Percentiles rank a stretch among this genome's conserved stretches.
Evolutionary conservation across 306 rosid species (phyloP).

Genomic region (Crotalaria pallida): DNA sequence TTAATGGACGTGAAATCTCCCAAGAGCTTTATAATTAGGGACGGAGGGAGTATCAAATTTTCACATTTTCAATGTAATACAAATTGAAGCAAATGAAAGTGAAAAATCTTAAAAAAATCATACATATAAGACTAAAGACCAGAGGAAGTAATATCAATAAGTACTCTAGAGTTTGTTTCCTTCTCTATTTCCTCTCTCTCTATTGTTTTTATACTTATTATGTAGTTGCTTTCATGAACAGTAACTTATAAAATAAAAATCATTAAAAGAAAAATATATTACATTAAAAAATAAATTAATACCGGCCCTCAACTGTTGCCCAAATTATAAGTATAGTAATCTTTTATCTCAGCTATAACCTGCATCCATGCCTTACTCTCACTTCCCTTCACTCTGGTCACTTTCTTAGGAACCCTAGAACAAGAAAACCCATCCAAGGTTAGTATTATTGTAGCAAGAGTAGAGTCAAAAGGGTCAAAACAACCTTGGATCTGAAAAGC

Average conservation of each 20-base stretch:
- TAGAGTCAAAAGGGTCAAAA: not conserved
- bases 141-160: slow-evolving; percentile 47
- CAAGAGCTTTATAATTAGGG: too few relatives aligned
- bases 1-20: too few relatives aligned
- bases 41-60: too few relatives aligned
- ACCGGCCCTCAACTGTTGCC: slow-evolving; percentile 12
- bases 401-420: slow-evolving; percentile 41
- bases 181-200: slow-evolving; percentile 12
- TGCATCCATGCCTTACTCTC: slow-evolving; percentile 5
- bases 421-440: slow-evolving; percentile 15
- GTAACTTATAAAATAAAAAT: slow-evolving; percentile 20
- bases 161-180: slow-evolving; percentile 30
- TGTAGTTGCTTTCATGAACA: slow-evolving; percentile 39
- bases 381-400: slow-evolving; percentile 25
- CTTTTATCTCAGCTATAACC: slow-evolving; percentile 2
- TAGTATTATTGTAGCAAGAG: not conserved
- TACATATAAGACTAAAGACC: too few relatives aligned
- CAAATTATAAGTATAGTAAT: slow-evolving; percentile 36
- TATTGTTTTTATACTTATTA: slow-evolving; percentile 23
- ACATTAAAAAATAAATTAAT: not conserved
- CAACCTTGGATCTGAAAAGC: slow-evolving; percentile 27
- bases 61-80: too few relatives aligned
- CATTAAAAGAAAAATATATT: not conserved
- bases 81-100: too few relatives aligned
- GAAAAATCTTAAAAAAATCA: too few relatives aligned